phyloP scores from a whole-genome alignment of 805 yeast genomes.

The Alloascoidea africana region DNA sequence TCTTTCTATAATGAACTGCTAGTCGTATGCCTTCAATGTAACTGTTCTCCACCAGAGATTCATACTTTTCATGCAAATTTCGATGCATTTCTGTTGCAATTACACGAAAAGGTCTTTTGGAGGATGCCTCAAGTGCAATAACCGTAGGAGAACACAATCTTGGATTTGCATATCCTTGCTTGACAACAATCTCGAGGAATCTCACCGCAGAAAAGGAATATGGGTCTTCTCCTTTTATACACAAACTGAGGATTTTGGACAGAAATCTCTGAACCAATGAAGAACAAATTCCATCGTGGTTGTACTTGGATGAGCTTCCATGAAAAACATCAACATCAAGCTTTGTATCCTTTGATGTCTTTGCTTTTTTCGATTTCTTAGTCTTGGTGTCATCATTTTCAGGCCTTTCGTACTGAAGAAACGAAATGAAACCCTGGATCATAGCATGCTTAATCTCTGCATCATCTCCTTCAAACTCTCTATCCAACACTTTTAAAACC shows the following conservation, averaged over 20 bases:
- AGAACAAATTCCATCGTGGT: conserved; percentile 54
- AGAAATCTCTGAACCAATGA: conserved; percentile 42
- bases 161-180: conserved; percentile 65
- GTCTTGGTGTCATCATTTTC: conserved; percentile 26
- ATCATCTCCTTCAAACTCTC: conserved; percentile 25
- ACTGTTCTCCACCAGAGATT: conserved; percentile 51
- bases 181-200: conserved; percentile 39
- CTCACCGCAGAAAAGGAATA: conserved; percentile 35
- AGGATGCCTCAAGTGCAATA: conserved; percentile 51
- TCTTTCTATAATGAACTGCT: conserved; percentile 31
- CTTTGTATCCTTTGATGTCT: conserved; percentile 8
- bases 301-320: conserved; percentile 17
- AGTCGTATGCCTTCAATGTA: conserved; percentile 46
- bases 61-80: conserved; percentile 48
- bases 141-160: conserved; percentile 51
- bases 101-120: conserved; percentile 23
- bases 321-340: conserved; percentile 19
- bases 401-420: conserved; percentile 30
- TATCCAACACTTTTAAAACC: conserved; percentile 34
- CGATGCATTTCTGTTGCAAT: conserved; percentile 38
- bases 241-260: conserved; percentile 27
- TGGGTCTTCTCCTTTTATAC: conserved; percentile 29
- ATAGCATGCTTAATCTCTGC: conserved; percentile 30
- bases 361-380: conserved; percentile 4
- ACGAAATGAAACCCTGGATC: conserved; percentile 35